Evolutionary conservation across 192 early-diverging fungal genomes (phyloP), one percentile per base, ranked within the genome.

Genomic region (Glomus cerebriforme): DNA sequence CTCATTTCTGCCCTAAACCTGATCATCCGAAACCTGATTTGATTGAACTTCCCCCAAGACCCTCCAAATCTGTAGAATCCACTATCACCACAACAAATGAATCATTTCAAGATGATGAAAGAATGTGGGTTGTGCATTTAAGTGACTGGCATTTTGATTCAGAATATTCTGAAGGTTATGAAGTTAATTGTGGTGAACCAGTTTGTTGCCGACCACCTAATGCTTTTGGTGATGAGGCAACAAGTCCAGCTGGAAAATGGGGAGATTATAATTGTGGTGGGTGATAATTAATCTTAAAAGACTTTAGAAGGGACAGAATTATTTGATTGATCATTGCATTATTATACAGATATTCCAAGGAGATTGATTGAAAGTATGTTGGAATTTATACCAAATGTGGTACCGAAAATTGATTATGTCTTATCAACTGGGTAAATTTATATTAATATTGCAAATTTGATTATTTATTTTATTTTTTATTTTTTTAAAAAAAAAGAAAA

Each of bases 71-170:
- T 13, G 13, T 27, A 22, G 35, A 35, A 22, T n/a, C 24, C 24
- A 45, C 7, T 26, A 71, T 12, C 12, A 39, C 10, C 24, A 65
- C 0, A 22, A 29, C 2, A 34, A 71, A 45, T 27, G 69, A 39
- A 66, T n/a, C 49, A 54, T 54, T 3, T 10, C 7, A 13, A 24
- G 69, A 71, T 71, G 69, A 45, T 71, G 32, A 71, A 10, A 37
- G 15, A 47, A 45, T 71, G n/a, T 71, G 69, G 69, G 69, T 71
- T 43, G 69, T 71, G 6, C 76, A 77, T 77, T 43, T 77, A 13
- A 77, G 76, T 58, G 76, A 77, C 12, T 77, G 76, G 76, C 76
- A 77, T 67, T 67, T 24, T 24, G 76, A 77, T 27, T 19, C 76
- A 62, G 76, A 77, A 26, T 77, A 77, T 68, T 27, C 24, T 37